phyloP scores from a whole-genome alignment of 495 filamentous ascomycete genomes.

The Talaromyces borbonicus region DNA sequence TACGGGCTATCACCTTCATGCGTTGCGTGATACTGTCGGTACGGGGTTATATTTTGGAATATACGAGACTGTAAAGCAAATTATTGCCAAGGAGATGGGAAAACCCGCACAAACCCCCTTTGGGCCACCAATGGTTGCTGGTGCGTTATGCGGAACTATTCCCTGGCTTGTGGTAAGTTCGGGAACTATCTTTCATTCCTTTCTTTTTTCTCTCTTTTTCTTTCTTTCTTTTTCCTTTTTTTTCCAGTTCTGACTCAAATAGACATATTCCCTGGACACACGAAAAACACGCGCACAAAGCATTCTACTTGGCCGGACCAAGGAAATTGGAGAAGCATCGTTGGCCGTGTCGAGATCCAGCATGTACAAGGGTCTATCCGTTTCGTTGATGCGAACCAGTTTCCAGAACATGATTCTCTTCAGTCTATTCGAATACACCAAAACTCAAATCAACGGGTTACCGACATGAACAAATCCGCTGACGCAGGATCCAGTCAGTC shows the following conservation, averaged over 20 bases:
- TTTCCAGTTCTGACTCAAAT: neutral
- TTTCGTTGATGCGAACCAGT: conserved; percentile 36
- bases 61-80: conserved; percentile 83
- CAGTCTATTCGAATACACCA: conserved; percentile 37
- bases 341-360: conserved; percentile 35
- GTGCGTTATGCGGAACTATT: conserved; percentile 37
- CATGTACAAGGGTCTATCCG: conserved; percentile 42
- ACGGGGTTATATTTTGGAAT: conserved; percentile 86
- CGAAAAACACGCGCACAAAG: conserved; percentile 42
- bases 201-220: too few species aligned
- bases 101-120: conserved; percentile 26
- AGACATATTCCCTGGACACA: conserved; percentile 40
- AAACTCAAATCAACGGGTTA: conserved; percentile 30
- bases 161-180: conserved; percentile 39
- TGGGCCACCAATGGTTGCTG: conserved; percentile 34
- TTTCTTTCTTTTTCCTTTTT: too few species aligned
- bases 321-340: conserved; percentile 36
- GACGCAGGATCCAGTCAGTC: too few species aligned
- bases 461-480: conserved; percentile 8
- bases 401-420: conserved; percentile 42
- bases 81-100: conserved; percentile 51
- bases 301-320: conserved; percentile 33
- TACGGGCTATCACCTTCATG: conserved; percentile 73
- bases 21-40: conserved; percentile 77
- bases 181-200: too few species aligned